Evolutionary conservation across 352 stramenopile species (phyloP).

Genomic region (Pythium angustatum): DNA sequence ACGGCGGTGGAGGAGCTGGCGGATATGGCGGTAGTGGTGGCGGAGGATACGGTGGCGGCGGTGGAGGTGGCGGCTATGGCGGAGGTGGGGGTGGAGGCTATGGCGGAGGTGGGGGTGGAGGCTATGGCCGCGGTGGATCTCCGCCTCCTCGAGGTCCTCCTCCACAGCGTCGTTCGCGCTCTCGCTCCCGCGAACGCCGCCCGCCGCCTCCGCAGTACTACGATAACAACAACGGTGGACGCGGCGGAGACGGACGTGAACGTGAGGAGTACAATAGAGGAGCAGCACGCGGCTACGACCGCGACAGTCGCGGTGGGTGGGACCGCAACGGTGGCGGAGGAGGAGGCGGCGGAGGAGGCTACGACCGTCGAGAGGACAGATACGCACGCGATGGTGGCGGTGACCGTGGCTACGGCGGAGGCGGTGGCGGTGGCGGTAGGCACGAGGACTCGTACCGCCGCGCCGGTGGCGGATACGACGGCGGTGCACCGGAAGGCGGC

Average conservation of each 20-base stretch:
- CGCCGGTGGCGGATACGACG: not conserved
- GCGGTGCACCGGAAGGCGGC: conserved; percentile 1
- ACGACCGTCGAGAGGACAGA: conserved; percentile 20
- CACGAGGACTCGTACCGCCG: conserved; percentile 15
- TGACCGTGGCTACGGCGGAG: conserved; percentile 3
- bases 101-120: not conserved
- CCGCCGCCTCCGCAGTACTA: conserved; percentile 8
- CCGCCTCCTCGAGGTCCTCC: conserved; percentile 6
- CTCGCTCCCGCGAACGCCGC: conserved; percentile 25
- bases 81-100: not conserved
- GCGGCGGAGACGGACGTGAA: conserved; percentile 19
- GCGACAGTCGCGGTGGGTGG: conserved; percentile 9
- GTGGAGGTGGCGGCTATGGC: not conserved
- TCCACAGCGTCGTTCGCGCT: conserved; percentile 24
- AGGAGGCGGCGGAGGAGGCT: conserved; percentile 8
- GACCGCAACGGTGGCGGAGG: conserved; percentile 8
- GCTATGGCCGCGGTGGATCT: conserved; percentile 13
- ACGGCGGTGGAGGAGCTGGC: conserved; percentile 3
- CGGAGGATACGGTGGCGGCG: not conserved
- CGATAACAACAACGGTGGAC: conserved; percentile 20
- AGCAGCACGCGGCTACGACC: conserved; percentile 10
- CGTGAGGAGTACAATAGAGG: conserved; percentile 26
- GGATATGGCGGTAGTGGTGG: not conserved
- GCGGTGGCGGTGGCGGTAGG: conserved; percentile 7
- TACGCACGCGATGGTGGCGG: conserved; percentile 13